Evolutionary conservation across 441 rosid species (phyloP), one percentile per base, ranked within the genome.

Genomic region (Manihot esculenta): DNA sequence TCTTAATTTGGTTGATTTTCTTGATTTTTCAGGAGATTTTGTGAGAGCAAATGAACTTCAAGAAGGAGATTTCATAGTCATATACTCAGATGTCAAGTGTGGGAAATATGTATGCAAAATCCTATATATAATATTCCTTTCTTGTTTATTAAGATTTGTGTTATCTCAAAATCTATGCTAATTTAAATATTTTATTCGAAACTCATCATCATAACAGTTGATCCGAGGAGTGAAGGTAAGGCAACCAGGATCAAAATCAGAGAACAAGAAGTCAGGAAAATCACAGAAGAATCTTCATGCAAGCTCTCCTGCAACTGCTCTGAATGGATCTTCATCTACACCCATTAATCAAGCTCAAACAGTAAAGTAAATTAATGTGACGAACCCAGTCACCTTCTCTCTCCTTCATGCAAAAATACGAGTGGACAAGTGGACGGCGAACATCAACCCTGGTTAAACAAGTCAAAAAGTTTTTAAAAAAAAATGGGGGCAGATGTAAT

Each of bases 1-100:
- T 33, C 26, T 17, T 9, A 24, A 5, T 49, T 54, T 64, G 17
- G 12, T 59, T 74, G 7, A 14, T 20, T 58, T 12, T 49, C 3
- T 48, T 38, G 17, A n/a, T n/a, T n/a, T 78, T 74, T 21, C 80
- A 94, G 98, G 99, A 10, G 99, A 94, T 77, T 94, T 94, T 72
- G 97, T 94, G 73, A 87, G 88, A 81, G 72, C 94, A 38, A 94
- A 94, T 80, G 98, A 90, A 30, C 99, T 94, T 23, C 94, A 92
- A 81, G 97, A 94, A 84, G 99, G 99, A 64, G 99, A 94, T 84
- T 90, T 94, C 85, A 94, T 94, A 56, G 99, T 94, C 72, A 88
- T 94, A 68, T 94, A 94, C 76, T 92, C 96, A 7, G 97, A 92
- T 50, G 80, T 89, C 56, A 92, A 88, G 71, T 92, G 94, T 70